These are phyloP conservation scores for Cenchrus americanus DNA, from an alignment of 176 grass and related monocot genomes.

Conservation along the genomic window DNA sequence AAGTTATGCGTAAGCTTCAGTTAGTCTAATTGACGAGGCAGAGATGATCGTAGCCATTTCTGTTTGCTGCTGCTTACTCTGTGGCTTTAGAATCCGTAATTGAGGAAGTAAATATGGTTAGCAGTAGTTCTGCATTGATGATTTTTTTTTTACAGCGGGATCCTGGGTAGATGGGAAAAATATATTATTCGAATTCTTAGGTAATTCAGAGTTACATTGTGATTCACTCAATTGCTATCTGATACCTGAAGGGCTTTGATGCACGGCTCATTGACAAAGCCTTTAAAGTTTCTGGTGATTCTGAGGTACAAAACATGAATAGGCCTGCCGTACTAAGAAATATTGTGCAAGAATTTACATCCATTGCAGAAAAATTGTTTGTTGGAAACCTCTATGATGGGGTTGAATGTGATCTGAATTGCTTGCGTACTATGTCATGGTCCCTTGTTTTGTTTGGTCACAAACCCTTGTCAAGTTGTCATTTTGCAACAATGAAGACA, in stretches of 20 bases:
- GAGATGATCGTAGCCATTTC: neutral
- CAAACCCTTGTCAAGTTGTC: neutral
- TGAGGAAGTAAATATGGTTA: neutral
- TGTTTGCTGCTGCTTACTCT: neutral
- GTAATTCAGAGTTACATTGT: neutral
- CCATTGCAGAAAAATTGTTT: neutral
- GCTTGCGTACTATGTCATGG: neutral
- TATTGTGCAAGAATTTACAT: neutral
- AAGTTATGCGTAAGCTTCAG: neutral
- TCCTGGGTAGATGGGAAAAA: neutral
- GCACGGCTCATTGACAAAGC: neutral
- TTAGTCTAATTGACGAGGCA: neutral
- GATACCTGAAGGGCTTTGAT: neutral
- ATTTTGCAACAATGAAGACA: neutral
- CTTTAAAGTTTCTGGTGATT: neutral
- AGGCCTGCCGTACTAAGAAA: neutral
- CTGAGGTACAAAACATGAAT: slow-evolving; percentile 21
- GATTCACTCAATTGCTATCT: slow-evolving; percentile 1
- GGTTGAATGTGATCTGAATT: slow-evolving; percentile 5
- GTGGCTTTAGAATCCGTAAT: neutral
- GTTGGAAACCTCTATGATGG: neutral
- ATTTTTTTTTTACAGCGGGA: neutral
- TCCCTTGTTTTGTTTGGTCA: neutral
- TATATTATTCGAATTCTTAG: neutral
- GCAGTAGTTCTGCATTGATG: neutral